phyloP scores from a whole-genome alignment of 2,329 filamentous ascomycete species.

The Phaeomoniella chlamydospora region DNA sequence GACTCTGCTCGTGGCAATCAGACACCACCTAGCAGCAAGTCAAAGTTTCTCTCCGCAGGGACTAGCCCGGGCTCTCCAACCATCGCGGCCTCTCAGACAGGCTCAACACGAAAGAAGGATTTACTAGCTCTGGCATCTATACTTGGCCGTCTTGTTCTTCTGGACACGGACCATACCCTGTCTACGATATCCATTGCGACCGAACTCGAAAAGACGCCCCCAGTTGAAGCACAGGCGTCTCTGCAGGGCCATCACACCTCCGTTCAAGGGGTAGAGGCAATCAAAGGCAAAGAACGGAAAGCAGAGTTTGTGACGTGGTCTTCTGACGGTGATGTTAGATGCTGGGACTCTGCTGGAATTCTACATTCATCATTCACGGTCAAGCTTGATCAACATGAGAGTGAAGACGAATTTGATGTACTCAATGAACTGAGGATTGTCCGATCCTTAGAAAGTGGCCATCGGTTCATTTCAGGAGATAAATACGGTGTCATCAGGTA shows the following conservation, averaged over 20 bases:
- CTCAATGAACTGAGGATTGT: conserved; percentile 44
- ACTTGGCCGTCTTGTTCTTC: background rate
- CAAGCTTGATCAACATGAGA: conserved; percentile 48
- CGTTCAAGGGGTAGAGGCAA: conserved; percentile 55
- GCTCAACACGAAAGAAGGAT: background rate
- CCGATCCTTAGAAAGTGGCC: conserved; percentile 45
- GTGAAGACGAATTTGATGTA: conserved; percentile 26
- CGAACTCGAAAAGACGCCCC: conserved; percentile 5
- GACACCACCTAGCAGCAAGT: background rate
- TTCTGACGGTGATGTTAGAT: conserved; percentile 59
- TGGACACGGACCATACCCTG: background rate
- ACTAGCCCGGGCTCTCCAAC: background rate
- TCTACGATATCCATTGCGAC: background rate
- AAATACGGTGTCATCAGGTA: conserved; percentile 64
- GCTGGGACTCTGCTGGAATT: conserved; percentile 66
- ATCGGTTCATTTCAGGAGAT: conserved; percentile 68
- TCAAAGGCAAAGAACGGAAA: conserved; percentile 45
- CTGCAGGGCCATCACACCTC: conserved; percentile 43
- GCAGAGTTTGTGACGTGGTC: conserved; percentile 85
- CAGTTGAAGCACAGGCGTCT: conserved; percentile 16
- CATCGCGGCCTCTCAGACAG: background rate
- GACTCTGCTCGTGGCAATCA: background rate
- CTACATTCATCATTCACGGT: conserved; percentile 51
- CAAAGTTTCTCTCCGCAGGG: background rate
- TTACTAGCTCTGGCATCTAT: background rate